These are phyloP conservation scores for Leccinum pallidistipes DNA, from an alignment of 1,284 basidiomycete genomes.

Conservation along the genomic window DNA sequence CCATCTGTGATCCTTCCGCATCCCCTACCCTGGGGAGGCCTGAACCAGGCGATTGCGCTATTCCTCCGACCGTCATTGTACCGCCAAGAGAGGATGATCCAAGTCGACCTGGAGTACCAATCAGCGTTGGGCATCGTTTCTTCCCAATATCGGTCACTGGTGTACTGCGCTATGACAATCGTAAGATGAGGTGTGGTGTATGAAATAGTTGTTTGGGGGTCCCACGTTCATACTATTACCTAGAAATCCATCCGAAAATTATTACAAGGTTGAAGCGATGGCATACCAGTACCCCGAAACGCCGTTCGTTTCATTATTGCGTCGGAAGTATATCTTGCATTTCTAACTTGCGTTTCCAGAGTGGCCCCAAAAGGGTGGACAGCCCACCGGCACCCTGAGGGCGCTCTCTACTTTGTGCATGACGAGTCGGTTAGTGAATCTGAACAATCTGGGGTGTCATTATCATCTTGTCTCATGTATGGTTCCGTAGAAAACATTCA, in stretches of 20 bases:
- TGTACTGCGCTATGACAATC: slow-evolving; percentile 19
- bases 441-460: background rate
- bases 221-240: slow-evolving; percentile 2
- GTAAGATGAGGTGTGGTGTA: slow-evolving; percentile 15
- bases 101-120: slow-evolving; percentile 10
- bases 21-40: background rate
- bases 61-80: background rate
- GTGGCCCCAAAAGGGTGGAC: slow-evolving; percentile 25
- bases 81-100: slow-evolving; percentile 13
- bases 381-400: slow-evolving; percentile 30
- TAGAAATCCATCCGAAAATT: slow-evolving; percentile 5
- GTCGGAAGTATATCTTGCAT: background rate
- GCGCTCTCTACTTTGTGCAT: slow-evolving; percentile 32
- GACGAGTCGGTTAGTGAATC: slow-evolving; percentile 23
- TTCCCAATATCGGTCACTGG: slow-evolving; percentile 17
- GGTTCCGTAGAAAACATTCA: slow-evolving; percentile 31
- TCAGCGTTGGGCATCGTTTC: slow-evolving; percentile 2
- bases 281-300: slow-evolving; percentile 17
- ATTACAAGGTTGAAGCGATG: slow-evolving; percentile 22
- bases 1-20: background rate
- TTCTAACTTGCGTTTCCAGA: slow-evolving; percentile 11
- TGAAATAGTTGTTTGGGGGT: background rate
- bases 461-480: background rate
- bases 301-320: slow-evolving; percentile 16
- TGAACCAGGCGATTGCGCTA: background rate